Percentiles rank a stretch among this genome's conserved stretches.
phyloP scores from a whole-genome alignment of 805 yeast genomes.

The Ogataea sp. region DNA sequence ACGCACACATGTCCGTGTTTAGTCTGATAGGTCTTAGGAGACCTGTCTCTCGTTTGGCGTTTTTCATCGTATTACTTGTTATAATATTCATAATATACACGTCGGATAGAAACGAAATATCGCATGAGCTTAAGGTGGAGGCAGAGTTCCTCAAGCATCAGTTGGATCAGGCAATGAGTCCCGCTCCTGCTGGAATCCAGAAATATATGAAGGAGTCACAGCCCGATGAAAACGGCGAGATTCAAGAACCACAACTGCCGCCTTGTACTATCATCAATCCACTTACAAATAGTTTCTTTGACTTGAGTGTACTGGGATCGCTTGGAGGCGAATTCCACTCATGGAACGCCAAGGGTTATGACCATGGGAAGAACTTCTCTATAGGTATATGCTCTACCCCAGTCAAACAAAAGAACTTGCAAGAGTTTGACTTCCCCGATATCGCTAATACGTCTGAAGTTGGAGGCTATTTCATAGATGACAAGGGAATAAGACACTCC shows the following conservation, averaged over 20 bases:
- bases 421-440: constrained; percentile 23
- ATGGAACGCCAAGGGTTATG: constrained; percentile 68
- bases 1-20: neutral
- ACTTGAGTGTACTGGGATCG: constrained; percentile 31
- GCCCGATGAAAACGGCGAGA: too few species aligned
- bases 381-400: constrained; percentile 65
- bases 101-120: neutral
- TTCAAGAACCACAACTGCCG: constrained; percentile 37
- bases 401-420: constrained; percentile 19
- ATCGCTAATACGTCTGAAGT: constrained; percentile 33
- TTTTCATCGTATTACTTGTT: neutral
- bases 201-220: neutral
- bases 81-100: neutral
- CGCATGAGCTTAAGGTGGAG: neutral
- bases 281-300: constrained; percentile 57
- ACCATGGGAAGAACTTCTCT: constrained; percentile 64
- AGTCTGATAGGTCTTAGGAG: neutral
- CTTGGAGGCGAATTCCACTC: constrained; percentile 28
- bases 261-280: constrained; percentile 75
- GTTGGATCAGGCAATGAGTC: neutral
- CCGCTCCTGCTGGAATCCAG: neutral
- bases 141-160: constrained; percentile 1
- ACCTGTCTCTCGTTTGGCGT: neutral
- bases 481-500: constrained; percentile 34
- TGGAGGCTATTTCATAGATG: constrained; percentile 52